Percentiles rank a stretch among this genome's conserved stretches.
These are phyloP conservation scores for Helicostylum pulchrum DNA, from an alignment of 192 early-diverging fungal species.

Conservation along the genomic window DNA sequence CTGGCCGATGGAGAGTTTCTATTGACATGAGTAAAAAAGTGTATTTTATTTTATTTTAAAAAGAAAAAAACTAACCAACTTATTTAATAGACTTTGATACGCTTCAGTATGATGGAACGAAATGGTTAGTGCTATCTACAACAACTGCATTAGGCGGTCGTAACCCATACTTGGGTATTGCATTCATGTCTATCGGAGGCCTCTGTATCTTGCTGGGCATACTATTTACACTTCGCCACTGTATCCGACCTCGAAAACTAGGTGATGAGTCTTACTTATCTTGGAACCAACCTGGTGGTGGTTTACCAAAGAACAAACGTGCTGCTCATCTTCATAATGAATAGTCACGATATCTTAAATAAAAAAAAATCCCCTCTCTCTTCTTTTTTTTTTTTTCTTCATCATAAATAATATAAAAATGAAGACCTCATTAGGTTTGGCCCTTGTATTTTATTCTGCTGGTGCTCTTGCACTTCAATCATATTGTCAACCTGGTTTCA, in stretches of 20 bases:
- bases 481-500: constrained; percentile 25
- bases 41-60: neutral
- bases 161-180: constrained; percentile 90
- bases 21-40: constrained; percentile 70
- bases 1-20: constrained; percentile 64
- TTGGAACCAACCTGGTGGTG: constrained; percentile 24
- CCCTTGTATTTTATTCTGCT: neutral
- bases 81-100: constrained; percentile 77
- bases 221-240: constrained; percentile 80
- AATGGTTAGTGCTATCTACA: constrained; percentile 91
- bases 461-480: constrained; percentile 5
- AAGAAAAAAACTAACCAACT: no score
- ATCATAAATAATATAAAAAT: neutral
- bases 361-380: neutral
- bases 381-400: neutral
- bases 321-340: constrained; percentile 9
- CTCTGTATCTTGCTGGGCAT: constrained; percentile 83
- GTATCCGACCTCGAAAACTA: constrained; percentile 68
- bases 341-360: neutral
- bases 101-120: constrained; percentile 81
- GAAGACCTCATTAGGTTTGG: neutral
- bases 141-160: constrained; percentile 89
- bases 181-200: constrained; percentile 86
- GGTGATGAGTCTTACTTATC: constrained; percentile 22
- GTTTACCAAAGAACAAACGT: constrained; percentile 5